Conservation (phyloP, 2,329 filamentous ascomycete species). For the Mollisiaceae sp. region DNA sequence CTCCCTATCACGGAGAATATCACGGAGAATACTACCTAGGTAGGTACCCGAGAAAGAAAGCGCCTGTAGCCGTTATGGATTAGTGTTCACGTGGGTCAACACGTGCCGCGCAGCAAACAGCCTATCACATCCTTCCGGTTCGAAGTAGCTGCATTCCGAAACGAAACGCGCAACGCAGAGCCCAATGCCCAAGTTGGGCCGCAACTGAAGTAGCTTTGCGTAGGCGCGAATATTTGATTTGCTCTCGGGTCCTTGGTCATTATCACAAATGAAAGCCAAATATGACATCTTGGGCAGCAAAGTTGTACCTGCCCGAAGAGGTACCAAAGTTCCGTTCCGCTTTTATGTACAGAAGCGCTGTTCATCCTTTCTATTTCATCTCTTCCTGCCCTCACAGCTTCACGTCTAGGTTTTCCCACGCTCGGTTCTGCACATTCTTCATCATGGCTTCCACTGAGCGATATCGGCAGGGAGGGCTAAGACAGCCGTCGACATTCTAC, state of each 20-base stretch:
- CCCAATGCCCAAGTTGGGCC: constrained; percentile 14
- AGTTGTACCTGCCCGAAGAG: neutral
- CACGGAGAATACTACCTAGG: too few species aligned
- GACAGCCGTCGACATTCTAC: neutral
- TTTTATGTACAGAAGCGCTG: neutral
- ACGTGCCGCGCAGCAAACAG: constrained; percentile 1
- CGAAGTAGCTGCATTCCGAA: neutral
- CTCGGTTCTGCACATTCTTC: neutral
- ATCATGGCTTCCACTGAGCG: constrained; percentile 7
- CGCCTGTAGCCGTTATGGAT: too few species aligned
- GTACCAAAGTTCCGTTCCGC: neutral
- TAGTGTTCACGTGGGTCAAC: neutral
- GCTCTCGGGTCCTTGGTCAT: neutral
- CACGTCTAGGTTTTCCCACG: neutral
- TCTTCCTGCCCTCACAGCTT: neutral
- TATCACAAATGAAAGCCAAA: constrained; percentile 6
- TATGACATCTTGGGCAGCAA: constrained; percentile 10
- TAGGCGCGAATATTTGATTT: neutral
- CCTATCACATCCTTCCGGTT: constrained; percentile 7
- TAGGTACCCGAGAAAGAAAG: too few species aligned
- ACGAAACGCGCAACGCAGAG: constrained; percentile 3
- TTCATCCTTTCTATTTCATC: neutral
- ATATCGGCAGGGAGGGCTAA: neutral
- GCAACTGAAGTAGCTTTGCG: neutral
- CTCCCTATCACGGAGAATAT: too few species aligned